Conservation (phyloP, 495 filamentous ascomycete genomes). For the Hypoxylon perforatum region DNA sequence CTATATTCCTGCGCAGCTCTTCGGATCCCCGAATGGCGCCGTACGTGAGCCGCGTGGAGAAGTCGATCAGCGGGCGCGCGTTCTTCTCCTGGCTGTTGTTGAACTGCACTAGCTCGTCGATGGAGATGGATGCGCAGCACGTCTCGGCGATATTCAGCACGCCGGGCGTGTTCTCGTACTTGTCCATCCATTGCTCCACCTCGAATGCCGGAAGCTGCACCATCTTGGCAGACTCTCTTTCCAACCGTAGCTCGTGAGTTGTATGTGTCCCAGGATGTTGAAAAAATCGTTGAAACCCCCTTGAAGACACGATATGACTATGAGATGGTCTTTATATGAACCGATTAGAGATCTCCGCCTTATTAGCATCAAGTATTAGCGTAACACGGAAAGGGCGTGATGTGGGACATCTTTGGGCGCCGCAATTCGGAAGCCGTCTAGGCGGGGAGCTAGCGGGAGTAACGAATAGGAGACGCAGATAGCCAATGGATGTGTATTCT, state of each 20-base stretch:
- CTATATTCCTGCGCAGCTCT: conserved; percentile 69
- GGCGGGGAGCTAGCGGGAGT: no score
- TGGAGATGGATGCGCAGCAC: conserved; percentile 82
- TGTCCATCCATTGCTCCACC: conserved; percentile 95
- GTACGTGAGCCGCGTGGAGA: conserved; percentile 70
- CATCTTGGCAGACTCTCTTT: conserved; percentile 55
- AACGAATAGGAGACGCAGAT: no score
- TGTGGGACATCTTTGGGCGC: no score
- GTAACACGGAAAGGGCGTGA: no score
- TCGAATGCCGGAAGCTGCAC: conserved; percentile 77
- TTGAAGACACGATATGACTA: no score
- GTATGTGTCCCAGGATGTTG: no score
- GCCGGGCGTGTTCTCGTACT: conserved; percentile 74
- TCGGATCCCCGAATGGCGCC: conserved; percentile 77
- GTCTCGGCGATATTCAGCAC: conserved; percentile 90
- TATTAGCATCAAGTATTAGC: no score
- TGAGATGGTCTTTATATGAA: no score
- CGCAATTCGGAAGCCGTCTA: no score
- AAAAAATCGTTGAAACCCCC: no score
- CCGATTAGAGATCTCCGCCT: no score
- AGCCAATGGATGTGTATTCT: no score
- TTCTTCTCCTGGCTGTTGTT: conserved; percentile 58
- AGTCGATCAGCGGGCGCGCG: conserved; percentile 42
- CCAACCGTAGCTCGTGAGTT: not conserved
- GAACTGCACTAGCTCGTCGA: conserved; percentile 74